A percentile compares a stretch with the other conserved stretches of the same genome.
Conservation (phyloP, 192 early-diverging fungal genomes). For the Mortierella hygrophila region DNA sequence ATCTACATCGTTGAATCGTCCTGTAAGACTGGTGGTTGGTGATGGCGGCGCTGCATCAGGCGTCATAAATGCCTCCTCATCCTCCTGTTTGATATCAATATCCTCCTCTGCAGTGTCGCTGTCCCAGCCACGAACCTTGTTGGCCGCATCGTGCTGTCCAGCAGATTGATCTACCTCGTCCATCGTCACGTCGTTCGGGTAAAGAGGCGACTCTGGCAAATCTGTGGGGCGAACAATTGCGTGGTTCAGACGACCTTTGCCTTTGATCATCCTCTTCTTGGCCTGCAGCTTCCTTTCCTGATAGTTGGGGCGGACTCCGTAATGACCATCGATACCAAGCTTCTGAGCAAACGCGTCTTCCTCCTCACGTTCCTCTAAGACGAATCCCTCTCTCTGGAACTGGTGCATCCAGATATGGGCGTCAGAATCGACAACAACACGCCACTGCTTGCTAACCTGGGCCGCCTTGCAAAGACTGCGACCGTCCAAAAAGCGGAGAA, state of each 20-base stretch:
- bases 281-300: slow-evolving; percentile 32
- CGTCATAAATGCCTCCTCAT: slow-evolving; percentile 48
- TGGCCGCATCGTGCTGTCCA: background rate
- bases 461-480: slow-evolving; percentile 82
- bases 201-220: slow-evolving; percentile 42
- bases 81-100: slow-evolving; percentile 34
- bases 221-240: slow-evolving; percentile 30
- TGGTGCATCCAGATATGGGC: slow-evolving; percentile 63
- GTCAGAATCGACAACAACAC: slow-evolving; percentile 79
- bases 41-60: slow-evolving; percentile 38
- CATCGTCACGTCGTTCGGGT: slow-evolving; percentile 53
- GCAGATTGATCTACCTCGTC: slow-evolving; percentile 29
- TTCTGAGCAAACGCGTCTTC: slow-evolving; percentile 49
- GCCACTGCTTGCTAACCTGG: slow-evolving; percentile 88
- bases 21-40: slow-evolving; percentile 38
- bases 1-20: slow-evolving; percentile 47
- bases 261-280: slow-evolving; percentile 28
- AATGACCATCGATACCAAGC: slow-evolving; percentile 54
- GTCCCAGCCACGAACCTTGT: slow-evolving; percentile 44
- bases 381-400: slow-evolving; percentile 61
- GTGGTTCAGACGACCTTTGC: slow-evolving; percentile 38
- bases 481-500: slow-evolving; percentile 88
- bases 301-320: slow-evolving; percentile 46
- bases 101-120: slow-evolving; percentile 59
- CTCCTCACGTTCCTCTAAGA: slow-evolving; percentile 55